Percentiles rank a stretch among this genome's conserved stretches.
Evolutionary conservation across 139 green algal species (phyloP).

Genomic region (Picochlorum sp.): DNA sequence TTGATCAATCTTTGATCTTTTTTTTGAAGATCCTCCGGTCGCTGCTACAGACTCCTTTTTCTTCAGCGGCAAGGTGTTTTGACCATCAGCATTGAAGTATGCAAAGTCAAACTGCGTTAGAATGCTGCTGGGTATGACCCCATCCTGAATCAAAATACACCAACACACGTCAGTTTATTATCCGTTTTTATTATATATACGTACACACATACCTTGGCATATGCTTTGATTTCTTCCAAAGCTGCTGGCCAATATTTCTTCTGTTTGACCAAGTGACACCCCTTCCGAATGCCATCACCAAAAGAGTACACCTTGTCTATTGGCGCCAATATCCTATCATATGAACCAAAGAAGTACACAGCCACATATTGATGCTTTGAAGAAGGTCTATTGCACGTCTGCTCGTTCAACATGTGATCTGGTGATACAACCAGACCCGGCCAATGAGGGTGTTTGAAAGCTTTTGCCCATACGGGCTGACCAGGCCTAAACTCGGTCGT

Average conservation of each 20-base stretch:
- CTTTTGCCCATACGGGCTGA: slow-evolving; percentile 47
- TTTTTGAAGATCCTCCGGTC: too few relatives aligned
- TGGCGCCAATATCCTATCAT: background rate
- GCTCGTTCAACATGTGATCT: slow-evolving; percentile 25
- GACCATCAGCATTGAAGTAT: background rate
- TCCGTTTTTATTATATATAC: too few relatives aligned
- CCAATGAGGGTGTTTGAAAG: slow-evolving; percentile 39
- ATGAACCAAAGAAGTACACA: background rate
- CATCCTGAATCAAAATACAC: background rate
- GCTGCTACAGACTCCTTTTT: background rate
- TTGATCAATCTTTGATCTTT: too few relatives aligned
- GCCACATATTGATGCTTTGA: background rate
- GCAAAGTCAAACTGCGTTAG: background rate
- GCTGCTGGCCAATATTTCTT: background rate
- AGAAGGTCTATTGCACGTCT: background rate
- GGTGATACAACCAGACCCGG: slow-evolving; percentile 48
- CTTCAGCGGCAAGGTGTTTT: background rate
- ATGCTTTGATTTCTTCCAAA: background rate
- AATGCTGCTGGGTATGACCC: background rate
- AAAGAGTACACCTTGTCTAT: too few relatives aligned
- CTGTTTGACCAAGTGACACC: background rate
- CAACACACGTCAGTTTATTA: too few relatives aligned
- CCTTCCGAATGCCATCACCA: too few relatives aligned
- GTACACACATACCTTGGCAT: too few relatives aligned
- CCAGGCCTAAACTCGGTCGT: slow-evolving; percentile 17